Base-by-base conservation (phyloP, 371 early-diverging fungal species). In the Lichtheimia ornata region DNA sequence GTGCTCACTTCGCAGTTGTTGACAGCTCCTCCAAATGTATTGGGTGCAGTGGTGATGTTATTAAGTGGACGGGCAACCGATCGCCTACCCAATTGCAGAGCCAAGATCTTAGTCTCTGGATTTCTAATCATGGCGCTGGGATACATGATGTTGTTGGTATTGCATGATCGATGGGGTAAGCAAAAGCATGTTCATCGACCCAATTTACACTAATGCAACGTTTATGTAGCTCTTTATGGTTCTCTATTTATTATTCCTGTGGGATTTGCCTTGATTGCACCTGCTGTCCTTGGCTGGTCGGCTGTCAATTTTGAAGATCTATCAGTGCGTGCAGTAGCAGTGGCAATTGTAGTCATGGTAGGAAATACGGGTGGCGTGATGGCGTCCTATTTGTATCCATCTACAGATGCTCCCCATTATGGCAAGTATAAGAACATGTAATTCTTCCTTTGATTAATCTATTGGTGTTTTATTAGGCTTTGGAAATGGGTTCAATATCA, bases 241-340 rank as follows among this genome's bases (percentile, higher is more conserved):
- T 47, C 64, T 0, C 6, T 68, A 7, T 68, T 68, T 22, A 49
- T 68, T 15, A 43, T 68, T 27, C 58, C 61, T 5, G 44, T 60
- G 1, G 69, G 69, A 0, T 51, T 64, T 45, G 59, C 59, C 2
- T 43, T 68, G 24, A 60, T 71, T 63, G 70, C 64, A 1, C 55
- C 74, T 14, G 58, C 68, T n/a, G 68, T 69, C 20, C 63, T 79
- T n/a, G 69, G 74, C 1, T 74, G 73, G 71, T 67, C 79, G 4
- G 52, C 73, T 9, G 61, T 75, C 25, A 71, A 79, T 44, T 70
- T 61, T 54, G 70, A 67, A 27, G 64, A 72, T 28, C 44, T 69
- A 0, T 64, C 67, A n/a, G 63, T 69, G 12, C 64, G 76, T 25
- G 76, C 69, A 0, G 67, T 75, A 15, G 72, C 73, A 6, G 74